phyloP scores from a whole-genome alignment of 345 rosid genomes.

The Sapria himalayana region DNA sequence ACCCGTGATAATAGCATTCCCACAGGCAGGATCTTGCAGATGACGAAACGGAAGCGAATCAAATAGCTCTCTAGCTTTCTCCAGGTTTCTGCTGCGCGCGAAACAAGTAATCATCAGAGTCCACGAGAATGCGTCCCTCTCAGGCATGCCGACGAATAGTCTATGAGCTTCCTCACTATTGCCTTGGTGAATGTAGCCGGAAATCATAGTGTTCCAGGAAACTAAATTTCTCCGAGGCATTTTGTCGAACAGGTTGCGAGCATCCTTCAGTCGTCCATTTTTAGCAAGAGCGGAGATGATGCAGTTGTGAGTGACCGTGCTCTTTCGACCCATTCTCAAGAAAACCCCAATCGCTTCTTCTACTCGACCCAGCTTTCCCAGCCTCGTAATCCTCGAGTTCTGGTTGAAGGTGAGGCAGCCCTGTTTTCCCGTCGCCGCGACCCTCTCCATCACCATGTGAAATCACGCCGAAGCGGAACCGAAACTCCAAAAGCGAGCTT shows the following conservation, averaged over 20 bases:
- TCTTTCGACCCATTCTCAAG: slow-evolving; percentile 14
- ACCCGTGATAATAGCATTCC: slow-evolving; percentile 24
- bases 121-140: slow-evolving; percentile 14
- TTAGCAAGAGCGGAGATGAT: slow-evolving; percentile 18
- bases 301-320: slow-evolving; percentile 22
- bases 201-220: slow-evolving; percentile 20
- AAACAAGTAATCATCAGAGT: slow-evolving; percentile 19
- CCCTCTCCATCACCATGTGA: too few relatives aligned
- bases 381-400: slow-evolving; percentile 15
- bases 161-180: slow-evolving; percentile 11
- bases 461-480: too few relatives aligned
- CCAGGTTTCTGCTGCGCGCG: slow-evolving; percentile 12
- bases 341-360: slow-evolving; percentile 19
- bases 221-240: slow-evolving; percentile 17
- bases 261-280: slow-evolving; percentile 15
- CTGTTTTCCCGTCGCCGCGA: too few relatives aligned
- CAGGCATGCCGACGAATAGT: slow-evolving; percentile 16
- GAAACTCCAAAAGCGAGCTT: too few relatives aligned
- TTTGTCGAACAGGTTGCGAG: slow-evolving; percentile 15
- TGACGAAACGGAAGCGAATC: slow-evolving; percentile 14
- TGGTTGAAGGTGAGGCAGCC: slow-evolving; percentile 8
- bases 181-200: slow-evolving; percentile 13
- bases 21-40: slow-evolving; percentile 15
- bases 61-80: slow-evolving; percentile 17
- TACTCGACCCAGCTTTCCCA: slow-evolving; percentile 15